Conservation (phyloP, 352 stramenopile genomes). For the Pythium oligandrum region DNA sequence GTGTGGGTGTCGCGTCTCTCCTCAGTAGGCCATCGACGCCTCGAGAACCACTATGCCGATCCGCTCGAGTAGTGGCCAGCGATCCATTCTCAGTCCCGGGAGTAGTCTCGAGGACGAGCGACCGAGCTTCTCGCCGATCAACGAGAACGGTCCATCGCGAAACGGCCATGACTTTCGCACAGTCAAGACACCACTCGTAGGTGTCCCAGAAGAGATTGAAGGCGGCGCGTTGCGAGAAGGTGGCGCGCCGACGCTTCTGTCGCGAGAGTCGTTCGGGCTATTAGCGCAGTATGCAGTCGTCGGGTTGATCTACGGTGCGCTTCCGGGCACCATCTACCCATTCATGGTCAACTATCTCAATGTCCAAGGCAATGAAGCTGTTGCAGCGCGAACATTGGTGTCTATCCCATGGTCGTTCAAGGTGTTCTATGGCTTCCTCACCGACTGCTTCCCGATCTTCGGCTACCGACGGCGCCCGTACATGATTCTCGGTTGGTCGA, state of each 20-base stretch:
- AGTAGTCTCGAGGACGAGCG: constrained; percentile 12
- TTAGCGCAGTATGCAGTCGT: constrained; percentile 29
- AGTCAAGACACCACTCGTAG: constrained; percentile 12
- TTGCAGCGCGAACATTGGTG: constrained; percentile 21
- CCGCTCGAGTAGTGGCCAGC: not conserved
- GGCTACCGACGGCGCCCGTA: constrained; percentile 23
- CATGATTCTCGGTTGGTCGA: constrained; percentile 26
- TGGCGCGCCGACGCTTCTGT: constrained; percentile 17
- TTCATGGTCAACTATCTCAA: constrained; percentile 28
- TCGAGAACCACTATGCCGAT: too few relatives aligned
- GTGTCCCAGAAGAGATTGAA: constrained; percentile 3
- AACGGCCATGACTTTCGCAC: too few relatives aligned
- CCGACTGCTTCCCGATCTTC: constrained; percentile 23
- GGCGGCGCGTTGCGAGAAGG: constrained; percentile 23
- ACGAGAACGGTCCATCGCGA: too few relatives aligned
- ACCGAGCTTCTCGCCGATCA: too few relatives aligned
- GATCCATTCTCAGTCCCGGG: constrained; percentile 13
- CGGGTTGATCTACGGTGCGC: constrained; percentile 20
- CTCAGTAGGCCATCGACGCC: too few relatives aligned
- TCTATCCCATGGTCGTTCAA: constrained; percentile 35
- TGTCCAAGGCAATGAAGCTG: constrained; percentile 17
- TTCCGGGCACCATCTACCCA: constrained; percentile 24
- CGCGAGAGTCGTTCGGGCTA: constrained; percentile 19
- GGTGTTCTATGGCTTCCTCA: constrained; percentile 30
- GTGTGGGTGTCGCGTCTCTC: too few relatives aligned